These are phyloP conservation scores for Calonectria hawksworthii DNA, from an alignment of 2,329 filamentous ascomycete genomes.

Conservation along the genomic window DNA sequence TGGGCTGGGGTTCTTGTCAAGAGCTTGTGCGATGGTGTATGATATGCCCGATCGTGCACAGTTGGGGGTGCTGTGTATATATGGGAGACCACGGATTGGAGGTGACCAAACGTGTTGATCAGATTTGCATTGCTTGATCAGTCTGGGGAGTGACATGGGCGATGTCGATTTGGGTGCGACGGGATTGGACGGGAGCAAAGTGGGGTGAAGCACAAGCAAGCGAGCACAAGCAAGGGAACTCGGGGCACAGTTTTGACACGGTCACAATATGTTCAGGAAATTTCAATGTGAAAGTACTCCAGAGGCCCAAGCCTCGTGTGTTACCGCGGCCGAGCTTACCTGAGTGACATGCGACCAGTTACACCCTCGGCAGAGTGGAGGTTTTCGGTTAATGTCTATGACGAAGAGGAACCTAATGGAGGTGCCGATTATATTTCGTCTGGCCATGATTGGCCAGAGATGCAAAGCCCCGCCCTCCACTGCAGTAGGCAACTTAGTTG, in stretches of 20 bases:
- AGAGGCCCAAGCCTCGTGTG: slow-evolving; percentile 5
- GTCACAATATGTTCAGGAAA: slow-evolving; percentile 20
- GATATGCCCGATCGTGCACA: not conserved
- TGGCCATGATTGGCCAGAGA: slow-evolving; percentile 31
- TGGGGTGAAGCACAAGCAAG: slow-evolving; percentile 27
- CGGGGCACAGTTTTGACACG: slow-evolving; percentile 40
- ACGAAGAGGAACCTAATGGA: slow-evolving; percentile 48
- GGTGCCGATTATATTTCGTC: slow-evolving; percentile 48
- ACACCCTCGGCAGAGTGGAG: slow-evolving; percentile 48
- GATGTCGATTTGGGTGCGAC: slow-evolving; percentile 18
- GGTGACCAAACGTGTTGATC: not conserved
- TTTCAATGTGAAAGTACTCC: slow-evolving; percentile 15
- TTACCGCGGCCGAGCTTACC: slow-evolving; percentile 24
- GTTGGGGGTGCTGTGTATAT: too few species aligned
- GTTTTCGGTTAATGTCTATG: slow-evolving; percentile 48
- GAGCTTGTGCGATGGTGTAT: not conserved
- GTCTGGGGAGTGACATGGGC: slow-evolving; percentile 31
- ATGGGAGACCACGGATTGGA: not conserved
- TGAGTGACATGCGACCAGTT: slow-evolving; percentile 29
- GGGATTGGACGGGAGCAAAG: slow-evolving; percentile 8
- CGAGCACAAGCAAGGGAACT: slow-evolving; percentile 31
- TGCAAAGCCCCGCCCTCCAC: slow-evolving; percentile 9
- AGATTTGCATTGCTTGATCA: slow-evolving; percentile 16
- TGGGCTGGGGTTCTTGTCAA: not conserved
- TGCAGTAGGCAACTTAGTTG: slow-evolving; percentile 26